Evolutionary conservation across 371 early-diverging fungal species (phyloP).

Genomic region (Mucor velutinosus): DNA sequence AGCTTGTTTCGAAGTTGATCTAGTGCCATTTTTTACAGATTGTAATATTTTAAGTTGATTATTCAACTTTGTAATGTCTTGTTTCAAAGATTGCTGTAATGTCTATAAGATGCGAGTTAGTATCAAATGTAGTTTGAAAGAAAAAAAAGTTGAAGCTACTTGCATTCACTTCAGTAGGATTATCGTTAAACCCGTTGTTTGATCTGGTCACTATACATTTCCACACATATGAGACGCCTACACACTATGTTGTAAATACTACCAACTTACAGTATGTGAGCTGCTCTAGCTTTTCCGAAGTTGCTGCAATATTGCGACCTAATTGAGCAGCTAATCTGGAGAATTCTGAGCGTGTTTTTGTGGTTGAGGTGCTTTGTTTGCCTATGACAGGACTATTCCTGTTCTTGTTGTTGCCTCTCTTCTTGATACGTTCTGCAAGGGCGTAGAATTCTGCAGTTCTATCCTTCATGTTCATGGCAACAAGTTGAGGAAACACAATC

Average conservation of each 20-base stretch:
- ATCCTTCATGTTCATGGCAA: conserved; percentile 37
- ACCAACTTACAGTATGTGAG: conserved; percentile 56
- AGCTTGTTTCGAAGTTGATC: conserved; percentile 66
- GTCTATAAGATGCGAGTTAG: conserved; percentile 53
- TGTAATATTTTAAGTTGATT: conserved; percentile 84
- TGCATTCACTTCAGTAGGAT: conserved; percentile 69
- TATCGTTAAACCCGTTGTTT: conserved; percentile 2
- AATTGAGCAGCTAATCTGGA: conserved; percentile 60
- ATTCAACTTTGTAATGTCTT: conserved; percentile 90
- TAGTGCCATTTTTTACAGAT: conserved; percentile 45
- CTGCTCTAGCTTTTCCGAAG: conserved; percentile 64
- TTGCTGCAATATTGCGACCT: conserved; percentile 59
- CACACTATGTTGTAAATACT: too few relatives aligned
- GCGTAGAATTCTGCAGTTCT: conserved; percentile 53
- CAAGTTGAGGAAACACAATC: not conserved
- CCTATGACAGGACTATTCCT: not conserved
- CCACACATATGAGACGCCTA: not conserved
- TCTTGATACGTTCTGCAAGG: conserved; percentile 43
- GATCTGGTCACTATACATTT: conserved; percentile 19
- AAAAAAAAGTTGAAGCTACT: not conserved
- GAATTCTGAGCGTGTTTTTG: conserved; percentile 46
- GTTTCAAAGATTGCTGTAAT: conserved; percentile 88
- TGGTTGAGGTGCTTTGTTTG: not conserved
- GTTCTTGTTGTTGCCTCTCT: conserved; percentile 21
- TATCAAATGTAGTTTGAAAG: not conserved